Conservation (phyloP, 495 filamentous ascomycete species). For the Cenococcum geophilum region DNA sequence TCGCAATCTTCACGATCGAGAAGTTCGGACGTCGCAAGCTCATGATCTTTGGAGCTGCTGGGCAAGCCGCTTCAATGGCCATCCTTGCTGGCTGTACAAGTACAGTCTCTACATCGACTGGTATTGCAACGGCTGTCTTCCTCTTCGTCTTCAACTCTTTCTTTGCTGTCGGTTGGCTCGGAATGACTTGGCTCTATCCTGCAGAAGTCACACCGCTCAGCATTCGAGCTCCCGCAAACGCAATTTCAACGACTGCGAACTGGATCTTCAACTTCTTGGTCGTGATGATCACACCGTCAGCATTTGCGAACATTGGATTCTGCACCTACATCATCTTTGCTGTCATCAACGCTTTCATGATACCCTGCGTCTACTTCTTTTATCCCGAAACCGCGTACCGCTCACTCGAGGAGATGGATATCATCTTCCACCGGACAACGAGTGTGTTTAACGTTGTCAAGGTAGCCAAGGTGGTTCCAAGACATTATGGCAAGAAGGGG, state of each 20-base stretch:
- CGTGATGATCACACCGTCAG: constrained; percentile 66
- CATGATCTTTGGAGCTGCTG: constrained; percentile 66
- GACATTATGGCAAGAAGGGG: too few species aligned
- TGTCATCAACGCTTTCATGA: constrained; percentile 65
- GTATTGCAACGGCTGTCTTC: constrained; percentile 53
- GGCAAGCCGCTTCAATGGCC: constrained; percentile 64
- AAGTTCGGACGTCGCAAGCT: constrained; percentile 61
- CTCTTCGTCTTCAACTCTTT: constrained; percentile 72
- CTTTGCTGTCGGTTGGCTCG: constrained; percentile 71
- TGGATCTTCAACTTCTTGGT: constrained; percentile 58
- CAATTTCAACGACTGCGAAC: constrained; percentile 58
- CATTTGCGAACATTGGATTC: constrained; percentile 61
- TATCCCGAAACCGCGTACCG: constrained; percentile 56
- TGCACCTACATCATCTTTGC: constrained; percentile 76
- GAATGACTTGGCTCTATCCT: constrained; percentile 71
- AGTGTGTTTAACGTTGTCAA: too few species aligned
- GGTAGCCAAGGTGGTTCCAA: too few species aligned
- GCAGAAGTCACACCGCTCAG: constrained; percentile 68
- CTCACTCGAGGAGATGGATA: constrained; percentile 48
- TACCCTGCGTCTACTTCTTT: constrained; percentile 50
- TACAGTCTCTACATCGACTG: constrained; percentile 45
- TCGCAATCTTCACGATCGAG: constrained; percentile 66
- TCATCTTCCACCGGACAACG: too few species aligned
- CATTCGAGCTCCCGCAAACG: constrained; percentile 69
- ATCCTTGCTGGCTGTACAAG: constrained; percentile 39